Conservation (phyloP, 2,329 filamentous ascomycete genomes). For the Xylaria sp. region DNA sequence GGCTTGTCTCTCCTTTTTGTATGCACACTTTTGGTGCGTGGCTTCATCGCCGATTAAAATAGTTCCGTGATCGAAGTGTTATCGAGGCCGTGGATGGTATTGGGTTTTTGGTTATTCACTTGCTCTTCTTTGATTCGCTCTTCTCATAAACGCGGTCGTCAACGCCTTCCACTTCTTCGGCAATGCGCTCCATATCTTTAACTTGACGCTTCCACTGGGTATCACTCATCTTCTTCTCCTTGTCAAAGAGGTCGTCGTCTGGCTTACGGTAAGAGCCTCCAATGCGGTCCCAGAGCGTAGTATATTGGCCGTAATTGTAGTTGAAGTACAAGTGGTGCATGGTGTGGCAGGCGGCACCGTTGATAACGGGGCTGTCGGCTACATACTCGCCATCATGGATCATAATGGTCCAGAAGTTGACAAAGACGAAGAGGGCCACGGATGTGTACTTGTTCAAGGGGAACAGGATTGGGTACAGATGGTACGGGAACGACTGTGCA, state of each 20-base stretch:
- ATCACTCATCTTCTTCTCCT: constrained; percentile 83
- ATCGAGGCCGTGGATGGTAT: background rate
- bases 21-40: background rate
- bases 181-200: constrained; percentile 52
- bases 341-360: constrained; percentile 92
- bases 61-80: background rate
- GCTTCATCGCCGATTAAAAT: background rate
- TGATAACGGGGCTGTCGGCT: constrained; percentile 87
- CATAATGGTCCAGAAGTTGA: constrained; percentile 97
- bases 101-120: constrained; percentile 33
- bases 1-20: background rate
- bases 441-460: constrained; percentile 91
- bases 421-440: constrained; percentile 83
- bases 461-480: constrained; percentile 90
- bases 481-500: constrained; percentile 87
- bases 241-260: constrained; percentile 82
- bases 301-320: constrained; percentile 95
- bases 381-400: constrained; percentile 97
- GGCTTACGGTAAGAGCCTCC: constrained; percentile 87
- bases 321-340: constrained; percentile 89
- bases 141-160: constrained; percentile 57
- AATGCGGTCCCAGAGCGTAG: constrained; percentile 87
- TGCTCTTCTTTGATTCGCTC: constrained; percentile 57
- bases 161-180: constrained; percentile 69
- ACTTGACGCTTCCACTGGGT: constrained; percentile 80